Base-by-base conservation (phyloP, 192 early-diverging fungal genomes). In the Borealophlyctis nickersoniae region DNA sequence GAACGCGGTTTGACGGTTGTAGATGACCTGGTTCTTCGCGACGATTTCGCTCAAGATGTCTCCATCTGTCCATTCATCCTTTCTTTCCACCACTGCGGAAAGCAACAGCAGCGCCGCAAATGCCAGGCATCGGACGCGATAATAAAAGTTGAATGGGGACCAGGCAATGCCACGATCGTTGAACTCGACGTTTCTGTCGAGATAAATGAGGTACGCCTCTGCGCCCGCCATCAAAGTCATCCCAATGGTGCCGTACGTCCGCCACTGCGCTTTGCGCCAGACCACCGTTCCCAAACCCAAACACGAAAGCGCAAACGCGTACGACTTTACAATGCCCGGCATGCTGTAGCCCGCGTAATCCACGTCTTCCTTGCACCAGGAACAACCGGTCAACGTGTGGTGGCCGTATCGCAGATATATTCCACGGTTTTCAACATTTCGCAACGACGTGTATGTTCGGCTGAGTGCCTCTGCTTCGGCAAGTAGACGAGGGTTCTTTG, bases 351-450 rank as follows among this genome's bases (percentile, higher is more conserved):
- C 7, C 3, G 39, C 14, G 32, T 66, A 67, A 56, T 74, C 73
- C 14, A 9, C 19, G 34, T 32, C 35, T 9, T 63, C 61, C 1
- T 1, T 27, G 60, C 73, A 74, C 73, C 73, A 74, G 11, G 32
- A 24, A 54, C 73, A 74, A 9, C 53, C 24, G 16, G 35, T 22
- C 30, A 76, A 53, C 7, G 62, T 63, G 4, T 22, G 22, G 24
- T 74, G 63, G n/a, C 73, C 69, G 58, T 54, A 67, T 3, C 56
- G 49, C 2, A 70, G 69, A 33, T 73, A 73, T 14, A 53, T 35
- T 35, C 30, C 19, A 1, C 72, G 56, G 16, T 19, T 29, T 2
- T 70, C 70, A 4, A 36, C 32, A 32, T 63, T 51, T 31, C 36
- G 57, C 16, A 74, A 45, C 29, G 9, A 24, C 29, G 66, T 56